Conservation (phyloP, 2,329 filamentous ascomycete genomes). For the Colletotrichum camelliae region DNA sequence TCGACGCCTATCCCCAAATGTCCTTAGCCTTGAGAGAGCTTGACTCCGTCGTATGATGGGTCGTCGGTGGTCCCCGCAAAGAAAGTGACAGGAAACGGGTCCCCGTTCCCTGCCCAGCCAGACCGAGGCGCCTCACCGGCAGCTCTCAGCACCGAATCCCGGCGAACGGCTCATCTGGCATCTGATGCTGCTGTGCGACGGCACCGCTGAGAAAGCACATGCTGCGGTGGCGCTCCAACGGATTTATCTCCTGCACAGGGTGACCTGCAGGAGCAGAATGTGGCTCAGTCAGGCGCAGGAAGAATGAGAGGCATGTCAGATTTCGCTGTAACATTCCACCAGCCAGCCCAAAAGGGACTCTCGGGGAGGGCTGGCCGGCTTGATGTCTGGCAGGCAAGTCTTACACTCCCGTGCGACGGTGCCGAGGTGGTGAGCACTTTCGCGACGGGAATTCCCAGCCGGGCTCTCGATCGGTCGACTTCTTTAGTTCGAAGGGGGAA, state of each 20-base stretch:
- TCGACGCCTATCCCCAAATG: background rate
- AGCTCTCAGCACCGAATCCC: background rate
- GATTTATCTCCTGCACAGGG: background rate
- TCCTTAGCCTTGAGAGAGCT: background rate
- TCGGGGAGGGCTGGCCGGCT: background rate
- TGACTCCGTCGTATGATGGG: background rate
- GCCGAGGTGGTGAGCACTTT: conserved; percentile 9
- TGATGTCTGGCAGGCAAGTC: background rate
- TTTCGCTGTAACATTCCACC: background rate
- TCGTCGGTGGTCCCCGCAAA: conserved; percentile 1
- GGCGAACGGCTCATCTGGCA: conserved; percentile 4
- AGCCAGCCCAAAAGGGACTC: background rate
- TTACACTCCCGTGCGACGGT: conserved; percentile 9
- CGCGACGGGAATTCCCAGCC: background rate
- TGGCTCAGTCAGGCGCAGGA: conserved; percentile 1
- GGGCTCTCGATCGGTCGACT: background rate
- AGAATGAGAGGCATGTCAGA: background rate
- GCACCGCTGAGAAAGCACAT: background rate
- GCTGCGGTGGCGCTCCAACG: background rate
- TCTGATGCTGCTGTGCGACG: conserved; percentile 10
- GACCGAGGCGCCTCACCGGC: conserved; percentile 15
- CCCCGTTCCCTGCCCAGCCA: background rate
- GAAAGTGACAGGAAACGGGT: background rate
- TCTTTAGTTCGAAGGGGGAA: background rate
- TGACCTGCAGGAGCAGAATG: background rate